phyloP scores from a whole-genome alignment of 192 early-diverging fungal species.

The Dispira simplex region DNA sequence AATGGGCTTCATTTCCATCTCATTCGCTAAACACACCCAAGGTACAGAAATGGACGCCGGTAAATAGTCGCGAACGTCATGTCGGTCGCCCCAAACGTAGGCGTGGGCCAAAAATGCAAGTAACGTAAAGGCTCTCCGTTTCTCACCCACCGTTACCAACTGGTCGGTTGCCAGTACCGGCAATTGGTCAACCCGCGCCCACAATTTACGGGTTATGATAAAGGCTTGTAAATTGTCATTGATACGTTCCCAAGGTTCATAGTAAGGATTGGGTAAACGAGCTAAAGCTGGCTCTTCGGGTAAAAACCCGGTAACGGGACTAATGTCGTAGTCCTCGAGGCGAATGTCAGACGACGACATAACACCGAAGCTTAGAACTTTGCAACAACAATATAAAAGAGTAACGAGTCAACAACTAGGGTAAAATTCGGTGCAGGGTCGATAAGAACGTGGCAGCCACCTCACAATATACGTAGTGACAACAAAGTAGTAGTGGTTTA shows the following conservation, averaged over 20 bases:
- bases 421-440: too few relatives aligned
- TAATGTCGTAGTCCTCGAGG: conserved; percentile 71
- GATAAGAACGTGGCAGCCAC: too few relatives aligned
- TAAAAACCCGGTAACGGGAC: conserved; percentile 71
- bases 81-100: conserved; percentile 79
- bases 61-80: conserved; percentile 30
- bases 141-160: conserved; percentile 49
- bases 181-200: conserved; percentile 53
- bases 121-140: conserved; percentile 72
- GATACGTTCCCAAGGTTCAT: conserved; percentile 72
- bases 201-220: conserved; percentile 48
- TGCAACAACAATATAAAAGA: too few relatives aligned
- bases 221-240: conserved; percentile 64
- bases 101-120: conserved; percentile 81
- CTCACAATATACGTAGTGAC: too few relatives aligned
- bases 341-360: not conserved
- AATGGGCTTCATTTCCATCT: conserved; percentile 74
- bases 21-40: conserved; percentile 55
- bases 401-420: too few relatives aligned
- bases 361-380: too few relatives aligned
- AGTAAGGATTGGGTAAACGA: conserved; percentile 60
- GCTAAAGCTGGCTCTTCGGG: conserved; percentile 59
- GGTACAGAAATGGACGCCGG: conserved; percentile 69
- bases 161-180: conserved; percentile 48
- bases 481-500: too few relatives aligned